A percentile compares a stretch with the other conserved stretches of the same genome.
phyloP scores from a whole-genome alignment of 495 filamentous ascomycete species.

The Lichina pygmaea region DNA sequence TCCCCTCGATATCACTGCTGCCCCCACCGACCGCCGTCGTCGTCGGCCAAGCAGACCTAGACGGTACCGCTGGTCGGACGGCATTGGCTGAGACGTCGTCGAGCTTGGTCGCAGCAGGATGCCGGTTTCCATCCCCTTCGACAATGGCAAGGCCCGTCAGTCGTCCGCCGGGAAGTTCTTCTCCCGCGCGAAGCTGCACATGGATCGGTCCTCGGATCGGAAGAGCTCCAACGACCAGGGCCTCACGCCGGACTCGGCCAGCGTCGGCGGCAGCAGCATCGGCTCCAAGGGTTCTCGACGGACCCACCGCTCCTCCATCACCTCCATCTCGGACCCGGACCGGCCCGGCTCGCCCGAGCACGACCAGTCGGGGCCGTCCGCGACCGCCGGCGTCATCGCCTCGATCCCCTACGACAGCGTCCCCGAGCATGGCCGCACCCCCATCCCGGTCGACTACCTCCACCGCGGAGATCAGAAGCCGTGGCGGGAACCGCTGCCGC shows the following conservation, averaged over 20 bases:
- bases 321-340: conserved; percentile 28
- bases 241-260: conserved; percentile 23
- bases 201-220: conserved; percentile 33
- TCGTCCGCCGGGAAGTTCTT: conserved; percentile 75
- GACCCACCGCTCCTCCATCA: conserved; percentile 50
- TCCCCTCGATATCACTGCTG: too few species aligned
- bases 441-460: conserved; percentile 51
- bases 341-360: conserved; percentile 20
- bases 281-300: conserved; percentile 56
- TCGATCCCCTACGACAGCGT: conserved; percentile 70
- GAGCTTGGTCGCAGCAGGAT: not conserved
- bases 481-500: conserved; percentile 47
- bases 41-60: too few species aligned
- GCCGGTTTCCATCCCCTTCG: not conserved
- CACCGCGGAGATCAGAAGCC: conserved; percentile 34
- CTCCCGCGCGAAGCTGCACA: conserved; percentile 36
- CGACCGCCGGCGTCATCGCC: conserved; percentile 65
- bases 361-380: conserved; percentile 25
- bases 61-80: too few species aligned
- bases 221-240: conserved; percentile 22
- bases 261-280: conserved; percentile 23
- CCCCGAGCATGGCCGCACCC: conserved; percentile 34
- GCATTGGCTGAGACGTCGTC: too few species aligned
- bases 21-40: too few species aligned
- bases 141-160: conserved; percentile 50